Evolutionary conservation across 371 early-diverging fungal species (phyloP).

Genomic region (Modicella reniformis): DNA sequence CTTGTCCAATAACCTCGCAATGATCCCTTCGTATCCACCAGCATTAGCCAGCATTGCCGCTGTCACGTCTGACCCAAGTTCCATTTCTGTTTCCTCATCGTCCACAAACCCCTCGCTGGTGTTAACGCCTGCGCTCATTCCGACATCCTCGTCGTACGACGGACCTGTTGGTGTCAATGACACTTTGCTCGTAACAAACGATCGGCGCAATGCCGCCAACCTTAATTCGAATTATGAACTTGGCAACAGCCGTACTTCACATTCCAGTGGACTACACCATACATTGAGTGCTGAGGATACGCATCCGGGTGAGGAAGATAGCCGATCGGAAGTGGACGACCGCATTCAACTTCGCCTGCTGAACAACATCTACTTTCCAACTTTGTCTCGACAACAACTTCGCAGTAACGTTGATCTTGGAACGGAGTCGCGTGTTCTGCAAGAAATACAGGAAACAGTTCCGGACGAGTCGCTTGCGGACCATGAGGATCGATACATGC

Average conservation of each 20-base stretch:
- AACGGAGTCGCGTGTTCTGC: slow-evolving; percentile 6
- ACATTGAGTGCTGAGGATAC: not conserved
- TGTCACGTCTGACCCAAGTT: slow-evolving; percentile 13
- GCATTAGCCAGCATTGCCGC: slow-evolving; percentile 19
- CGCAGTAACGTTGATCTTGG: slow-evolving; percentile 11
- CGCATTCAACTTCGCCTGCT: slow-evolving; percentile 44
- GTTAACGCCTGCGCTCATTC: not conserved
- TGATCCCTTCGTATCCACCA: slow-evolving; percentile 6
- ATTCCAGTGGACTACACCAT: not conserved
- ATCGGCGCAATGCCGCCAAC: slow-evolving; percentile 12
- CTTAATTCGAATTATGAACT: slow-evolving; percentile 4
- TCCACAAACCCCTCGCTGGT: not conserved
- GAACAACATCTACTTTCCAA: slow-evolving; percentile 26
- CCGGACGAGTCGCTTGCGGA: not conserved
- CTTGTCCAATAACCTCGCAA: slow-evolving; percentile 29
- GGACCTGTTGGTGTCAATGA: not conserved
- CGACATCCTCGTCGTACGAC: not conserved
- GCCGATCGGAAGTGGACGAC: slow-evolving; percentile 31
- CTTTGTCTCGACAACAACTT: slow-evolving; percentile 2
- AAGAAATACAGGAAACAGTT: not conserved
- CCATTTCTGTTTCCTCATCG: slow-evolving; percentile 25
- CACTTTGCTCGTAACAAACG: slow-evolving; percentile 4
- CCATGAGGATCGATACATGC: slow-evolving; percentile 14
- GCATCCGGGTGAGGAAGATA: not conserved
- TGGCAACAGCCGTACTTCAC: not conserved